A percentile compares a stretch with the other conserved stretches of the same genome.
phyloP scores from a whole-genome alignment of 2,329 filamentous ascomycete genomes.

The Xylaria sp. region DNA sequence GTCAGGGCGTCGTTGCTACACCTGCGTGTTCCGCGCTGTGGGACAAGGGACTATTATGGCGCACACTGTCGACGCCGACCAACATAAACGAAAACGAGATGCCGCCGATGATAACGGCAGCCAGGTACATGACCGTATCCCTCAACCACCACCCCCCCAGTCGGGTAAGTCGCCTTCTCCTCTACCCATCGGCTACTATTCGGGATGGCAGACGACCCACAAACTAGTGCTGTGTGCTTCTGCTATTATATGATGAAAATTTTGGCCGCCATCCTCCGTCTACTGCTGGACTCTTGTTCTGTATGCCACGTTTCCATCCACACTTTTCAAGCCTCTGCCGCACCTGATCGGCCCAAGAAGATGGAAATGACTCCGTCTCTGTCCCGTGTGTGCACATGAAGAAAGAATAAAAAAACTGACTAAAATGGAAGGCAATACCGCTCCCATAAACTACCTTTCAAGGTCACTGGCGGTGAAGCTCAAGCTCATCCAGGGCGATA shows the following conservation, averaged over 20 bases:
- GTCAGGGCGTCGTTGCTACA: constrained; percentile 39
- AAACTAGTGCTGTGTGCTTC: constrained; percentile 32
- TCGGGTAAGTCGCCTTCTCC: constrained; percentile 56
- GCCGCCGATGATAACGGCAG: constrained; percentile 56
- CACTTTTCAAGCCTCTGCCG: constrained; percentile 16
- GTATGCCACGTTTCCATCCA: constrained; percentile 21
- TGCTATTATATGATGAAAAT: constrained; percentile 29
- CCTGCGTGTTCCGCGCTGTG: constrained; percentile 40
- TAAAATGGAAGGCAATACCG: constrained; percentile 47
- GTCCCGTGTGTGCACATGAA: constrained; percentile 6
- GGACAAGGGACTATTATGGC: constrained; percentile 53
- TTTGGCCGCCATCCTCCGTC: constrained; percentile 24
- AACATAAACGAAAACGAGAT: constrained; percentile 62
- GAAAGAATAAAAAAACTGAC: constrained; percentile 35
- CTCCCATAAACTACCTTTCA: constrained; percentile 65
- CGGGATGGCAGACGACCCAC: constrained; percentile 32
- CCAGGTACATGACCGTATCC: constrained; percentile 56
- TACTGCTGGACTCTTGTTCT: constrained; percentile 12
- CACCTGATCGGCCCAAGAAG: constrained; percentile 8
- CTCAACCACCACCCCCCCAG: constrained; percentile 58
- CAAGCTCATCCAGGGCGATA: constrained; percentile 64
- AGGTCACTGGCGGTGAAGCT: constrained; percentile 59
- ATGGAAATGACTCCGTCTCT: constrained; percentile 22
- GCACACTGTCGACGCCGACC: constrained; percentile 55
- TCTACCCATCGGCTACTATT: constrained; percentile 18